Base-by-base conservation (phyloP, 2,329 filamentous ascomycete species). In the Chaetomium sp. region DNA sequence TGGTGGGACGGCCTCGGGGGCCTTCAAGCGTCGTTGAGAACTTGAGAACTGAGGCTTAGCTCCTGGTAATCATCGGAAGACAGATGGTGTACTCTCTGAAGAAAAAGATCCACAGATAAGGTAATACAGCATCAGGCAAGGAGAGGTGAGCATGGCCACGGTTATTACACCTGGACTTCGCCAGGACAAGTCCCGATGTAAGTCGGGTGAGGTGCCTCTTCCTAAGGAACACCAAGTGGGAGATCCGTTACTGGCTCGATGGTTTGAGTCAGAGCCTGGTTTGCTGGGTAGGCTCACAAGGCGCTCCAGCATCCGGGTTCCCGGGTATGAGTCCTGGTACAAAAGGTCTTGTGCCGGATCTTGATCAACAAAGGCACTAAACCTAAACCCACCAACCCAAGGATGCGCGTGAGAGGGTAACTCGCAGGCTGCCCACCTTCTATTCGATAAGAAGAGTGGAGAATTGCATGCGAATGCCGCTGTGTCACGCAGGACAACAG, bases 401-500 rank as follows among this genome's bases (percentile, higher is more conserved):
- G 23, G 10, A n/a, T 56, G 35, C 13, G 35, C 13, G 49, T 31
- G 50, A 35, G 35, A 54, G 23, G 16, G 47, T 31, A 10, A 25
- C 59, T 45, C 33, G 35, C 49, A 58, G 38, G 13, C 38, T 35
- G 23, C 10, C 38, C 5, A 16, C 27, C 4, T 42, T 1, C 49
- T 54, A 60, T 60, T 60, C 47, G 57, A 38, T 12, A 27, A 16
- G 45, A 19, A 19, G 10, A 49, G 31, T 19, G 47, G 57, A 3
- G 19, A 29, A 25, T 1, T 53, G 57, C 3, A 42, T 50, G 12
- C 4, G 2, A 4, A 25, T 29, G 57, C 29, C 10, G 59, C 54
- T 35, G 59, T 61, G 59, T 45, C 25, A 61, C 59, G 10, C n/a
- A 29, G 45, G 59, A n/a, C 59, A 19, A 19, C 23, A 35, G 38